These are phyloP conservation scores for Fomitopsis pulvina DNA, from an alignment of 768 basidiomycete genomes.

Conservation along the genomic window DNA sequence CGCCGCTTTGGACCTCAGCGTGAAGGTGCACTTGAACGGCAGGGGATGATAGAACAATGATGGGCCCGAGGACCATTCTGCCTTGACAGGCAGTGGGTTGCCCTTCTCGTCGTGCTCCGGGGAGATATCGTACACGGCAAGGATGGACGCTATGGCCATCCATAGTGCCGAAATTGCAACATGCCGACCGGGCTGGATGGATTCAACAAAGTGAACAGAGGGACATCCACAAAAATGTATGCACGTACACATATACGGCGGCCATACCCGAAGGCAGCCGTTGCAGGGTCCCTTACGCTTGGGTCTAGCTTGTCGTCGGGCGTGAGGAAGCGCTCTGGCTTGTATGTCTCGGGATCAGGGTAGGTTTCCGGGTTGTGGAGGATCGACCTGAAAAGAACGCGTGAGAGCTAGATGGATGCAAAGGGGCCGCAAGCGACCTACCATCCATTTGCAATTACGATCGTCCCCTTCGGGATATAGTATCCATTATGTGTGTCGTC, in stretches of 20 bases:
- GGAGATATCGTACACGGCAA: conserved; percentile 14
- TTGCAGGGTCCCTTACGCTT: conserved; percentile 23
- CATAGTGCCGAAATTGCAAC: conserved; percentile 15
- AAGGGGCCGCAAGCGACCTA: too few relatives aligned
- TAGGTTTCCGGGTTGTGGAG: conserved; percentile 32
- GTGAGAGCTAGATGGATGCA: too few relatives aligned
- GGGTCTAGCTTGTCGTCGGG: conserved; percentile 30
- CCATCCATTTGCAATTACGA: conserved; percentile 3
- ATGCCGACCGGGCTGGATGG: neutral
- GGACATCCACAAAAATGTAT: neutral
- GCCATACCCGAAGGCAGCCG: conserved; percentile 31
- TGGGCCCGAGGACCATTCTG: conserved; percentile 25
- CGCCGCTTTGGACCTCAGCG: conserved; percentile 6
- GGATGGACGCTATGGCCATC: conserved; percentile 12
- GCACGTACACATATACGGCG: conserved; percentile 15
- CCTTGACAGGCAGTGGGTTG: conserved; percentile 3
- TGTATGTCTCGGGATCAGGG: conserved; percentile 26
- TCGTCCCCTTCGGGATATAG: neutral
- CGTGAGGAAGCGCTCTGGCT: conserved; percentile 33
- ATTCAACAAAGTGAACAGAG: neutral
- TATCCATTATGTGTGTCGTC: conserved; percentile 4
- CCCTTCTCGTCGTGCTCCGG: conserved; percentile 14
- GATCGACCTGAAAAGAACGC: conserved; percentile 26
- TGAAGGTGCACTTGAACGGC: conserved; percentile 13
- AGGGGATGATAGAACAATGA: conserved; percentile 18